Conservation (phyloP, 1,284 basidiomycete genomes). For the Tausonia pullulans region DNA sequence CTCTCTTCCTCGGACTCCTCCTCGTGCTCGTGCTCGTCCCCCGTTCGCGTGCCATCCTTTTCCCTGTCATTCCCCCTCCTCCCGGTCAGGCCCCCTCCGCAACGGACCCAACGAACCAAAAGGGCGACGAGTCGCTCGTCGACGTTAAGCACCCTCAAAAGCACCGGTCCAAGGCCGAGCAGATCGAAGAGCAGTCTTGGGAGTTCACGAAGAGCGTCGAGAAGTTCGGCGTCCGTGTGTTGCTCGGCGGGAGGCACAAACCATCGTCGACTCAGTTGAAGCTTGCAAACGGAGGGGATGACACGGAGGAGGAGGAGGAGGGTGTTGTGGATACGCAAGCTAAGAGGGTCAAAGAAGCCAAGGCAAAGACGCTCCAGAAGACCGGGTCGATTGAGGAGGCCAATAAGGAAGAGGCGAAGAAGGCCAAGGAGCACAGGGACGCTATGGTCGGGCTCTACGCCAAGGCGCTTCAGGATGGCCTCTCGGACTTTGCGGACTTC, state of each 20-base stretch:
- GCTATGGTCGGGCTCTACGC: conserved; percentile 33
- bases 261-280: conserved; percentile 5
- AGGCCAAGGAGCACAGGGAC: conserved; percentile 36
- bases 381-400: conserved; percentile 25
- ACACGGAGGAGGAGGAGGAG: neutral
- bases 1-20: conserved; percentile 34
- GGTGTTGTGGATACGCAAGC: neutral
- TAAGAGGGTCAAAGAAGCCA: too few species aligned
- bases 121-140: conserved; percentile 35
- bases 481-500: conserved; percentile 34
- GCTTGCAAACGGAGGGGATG: neutral
- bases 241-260: conserved; percentile 8
- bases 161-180: conserved; percentile 35
- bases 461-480: conserved; percentile 32
- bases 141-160: conserved; percentile 31
- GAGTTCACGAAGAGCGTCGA: conserved; percentile 34
- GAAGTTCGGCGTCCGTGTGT: conserved; percentile 18
- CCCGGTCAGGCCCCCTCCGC: conserved; percentile 33
- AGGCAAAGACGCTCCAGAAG: conserved; percentile 20
- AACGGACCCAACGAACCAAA: conserved; percentile 35
- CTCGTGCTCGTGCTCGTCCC: conserved; percentile 41
- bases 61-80: conserved; percentile 40
- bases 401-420: conserved; percentile 29
- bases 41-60: conserved; percentile 37
- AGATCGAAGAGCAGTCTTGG: conserved; percentile 37